These are phyloP conservation scores for Metschnikowia gruessii DNA, from an alignment of 805 yeast species.

Conservation along the genomic window DNA sequence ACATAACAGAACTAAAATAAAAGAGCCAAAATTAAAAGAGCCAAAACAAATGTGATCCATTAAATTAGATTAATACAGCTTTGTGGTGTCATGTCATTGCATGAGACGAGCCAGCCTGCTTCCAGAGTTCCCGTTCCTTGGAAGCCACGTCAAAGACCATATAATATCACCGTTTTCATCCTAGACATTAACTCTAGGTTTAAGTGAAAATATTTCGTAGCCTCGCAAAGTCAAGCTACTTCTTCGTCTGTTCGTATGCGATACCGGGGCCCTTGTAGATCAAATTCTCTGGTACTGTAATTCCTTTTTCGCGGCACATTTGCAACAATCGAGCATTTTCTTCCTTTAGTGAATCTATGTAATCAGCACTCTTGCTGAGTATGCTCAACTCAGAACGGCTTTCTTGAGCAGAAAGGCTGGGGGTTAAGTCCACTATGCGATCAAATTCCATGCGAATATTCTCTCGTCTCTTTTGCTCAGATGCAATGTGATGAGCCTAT, in stretches of 20 bases:
- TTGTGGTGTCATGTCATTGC: no score
- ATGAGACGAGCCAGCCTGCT: no score
- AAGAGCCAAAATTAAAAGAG: no score
- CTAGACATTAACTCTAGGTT: no score
- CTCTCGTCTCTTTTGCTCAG: constrained; percentile 84
- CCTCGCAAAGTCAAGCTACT: neutral
- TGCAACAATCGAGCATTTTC: constrained; percentile 49
- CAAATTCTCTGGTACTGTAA: constrained; percentile 42
- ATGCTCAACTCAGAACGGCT: constrained; percentile 78
- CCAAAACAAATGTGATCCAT: no score
- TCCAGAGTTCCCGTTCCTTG: no score
- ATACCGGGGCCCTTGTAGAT: constrained; percentile 26
- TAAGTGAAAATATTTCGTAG: no score
- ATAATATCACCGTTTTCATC: no score
- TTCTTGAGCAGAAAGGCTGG: constrained; percentile 64
- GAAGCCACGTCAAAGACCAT: no score
- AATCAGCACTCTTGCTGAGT: constrained; percentile 59
- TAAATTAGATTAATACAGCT: no score
- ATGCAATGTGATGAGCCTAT: constrained; percentile 73
- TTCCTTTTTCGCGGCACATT: constrained; percentile 39
- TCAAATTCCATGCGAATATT: constrained; percentile 84
- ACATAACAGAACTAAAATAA: no score
- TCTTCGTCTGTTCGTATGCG: constrained; percentile 5
- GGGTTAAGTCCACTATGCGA: constrained; percentile 69
- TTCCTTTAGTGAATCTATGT: constrained; percentile 47